Percentiles rank a stretch among this genome's conserved stretches.
These are phyloP conservation scores for Crotalaria pallida DNA, from an alignment of 306 rosid genomes.

Conservation along the genomic window DNA sequence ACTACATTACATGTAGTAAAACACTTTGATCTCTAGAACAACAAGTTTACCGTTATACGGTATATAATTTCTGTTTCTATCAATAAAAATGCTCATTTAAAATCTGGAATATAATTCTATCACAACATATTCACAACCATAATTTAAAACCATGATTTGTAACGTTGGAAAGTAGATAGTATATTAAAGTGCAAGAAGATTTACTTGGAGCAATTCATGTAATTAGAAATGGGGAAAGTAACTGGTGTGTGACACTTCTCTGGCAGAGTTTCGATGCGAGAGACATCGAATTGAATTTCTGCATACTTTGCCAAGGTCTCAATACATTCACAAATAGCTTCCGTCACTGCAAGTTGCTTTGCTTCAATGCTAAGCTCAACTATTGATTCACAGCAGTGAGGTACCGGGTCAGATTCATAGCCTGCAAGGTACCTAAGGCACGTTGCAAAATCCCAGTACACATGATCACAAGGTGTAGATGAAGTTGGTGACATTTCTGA, in stretches of 20 bases:
- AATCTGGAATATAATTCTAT: no score
- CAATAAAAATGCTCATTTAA: no score
- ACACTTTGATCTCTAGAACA: no score
- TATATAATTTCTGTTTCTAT: no score
- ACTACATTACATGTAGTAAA: no score
- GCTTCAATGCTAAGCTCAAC: not conserved
- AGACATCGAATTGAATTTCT: not conserved
- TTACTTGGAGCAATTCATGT: constrained; percentile 17
- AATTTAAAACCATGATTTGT: no score
- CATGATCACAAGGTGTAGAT: constrained; percentile 12
- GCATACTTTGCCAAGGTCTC: not conserved
- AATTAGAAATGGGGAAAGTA: constrained; percentile 5
- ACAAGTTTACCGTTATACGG: no score
- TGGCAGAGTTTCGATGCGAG: constrained; percentile 16
- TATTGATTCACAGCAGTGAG: not conserved
- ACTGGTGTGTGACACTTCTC: constrained; percentile 1
- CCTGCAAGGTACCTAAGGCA: constrained; percentile 22
- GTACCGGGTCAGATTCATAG: constrained; percentile 15
- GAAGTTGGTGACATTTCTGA: constrained; percentile 7
- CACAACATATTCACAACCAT: no score
- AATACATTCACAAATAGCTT: constrained; percentile 10
- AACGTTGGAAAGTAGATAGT: not conserved
- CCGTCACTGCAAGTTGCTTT: not conserved
- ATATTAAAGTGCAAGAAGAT: not conserved
- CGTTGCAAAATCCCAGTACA: constrained; percentile 25